Percentiles rank a stretch among this genome's conserved stretches.
These are phyloP conservation scores for Coriolopsis trogii DNA, from an alignment of 1,284 basidiomycete species.

Conservation along the genomic window DNA sequence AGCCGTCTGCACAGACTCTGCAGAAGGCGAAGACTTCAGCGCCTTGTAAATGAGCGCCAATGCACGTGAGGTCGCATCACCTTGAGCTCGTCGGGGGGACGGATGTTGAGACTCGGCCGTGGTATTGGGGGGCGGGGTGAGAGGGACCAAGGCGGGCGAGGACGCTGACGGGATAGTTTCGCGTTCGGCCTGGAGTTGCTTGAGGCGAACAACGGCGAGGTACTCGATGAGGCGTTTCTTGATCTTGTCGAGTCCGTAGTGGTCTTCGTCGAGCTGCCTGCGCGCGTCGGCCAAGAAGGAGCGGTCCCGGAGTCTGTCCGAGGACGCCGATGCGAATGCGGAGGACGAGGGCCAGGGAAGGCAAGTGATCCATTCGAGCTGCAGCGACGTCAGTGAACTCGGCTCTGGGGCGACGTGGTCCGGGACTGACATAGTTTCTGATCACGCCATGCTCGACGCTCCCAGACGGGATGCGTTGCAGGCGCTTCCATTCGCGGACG, in stretches of 20 bases:
- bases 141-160: neutral
- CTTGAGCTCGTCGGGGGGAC: constrained; percentile 9
- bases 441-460: constrained; percentile 82
- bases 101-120: neutral
- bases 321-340: constrained; percentile 24
- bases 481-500: constrained; percentile 79
- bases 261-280: constrained; percentile 82
- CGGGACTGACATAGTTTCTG: constrained; percentile 65
- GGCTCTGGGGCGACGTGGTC: neutral
- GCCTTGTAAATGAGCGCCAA: constrained; percentile 19
- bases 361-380: constrained; percentile 86
- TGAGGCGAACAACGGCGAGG: constrained; percentile 83
- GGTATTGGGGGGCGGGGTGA: neutral
- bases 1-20: constrained; percentile 7
- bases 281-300: constrained; percentile 68
- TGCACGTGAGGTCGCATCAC: constrained; percentile 22
- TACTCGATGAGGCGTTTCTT: constrained; percentile 92
- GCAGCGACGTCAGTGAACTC: constrained; percentile 24
- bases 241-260: constrained; percentile 88
- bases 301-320: constrained; percentile 47
- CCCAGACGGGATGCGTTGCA: constrained; percentile 75
- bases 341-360: constrained; percentile 70
- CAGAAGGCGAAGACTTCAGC: constrained; percentile 16
- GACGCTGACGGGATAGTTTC: constrained; percentile 30
- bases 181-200: constrained; percentile 54